A percentile compares a stretch with the other conserved stretches of the same genome.
Conservation (phyloP, 192 early-diverging fungal genomes). For the Coemansia sp. region DNA sequence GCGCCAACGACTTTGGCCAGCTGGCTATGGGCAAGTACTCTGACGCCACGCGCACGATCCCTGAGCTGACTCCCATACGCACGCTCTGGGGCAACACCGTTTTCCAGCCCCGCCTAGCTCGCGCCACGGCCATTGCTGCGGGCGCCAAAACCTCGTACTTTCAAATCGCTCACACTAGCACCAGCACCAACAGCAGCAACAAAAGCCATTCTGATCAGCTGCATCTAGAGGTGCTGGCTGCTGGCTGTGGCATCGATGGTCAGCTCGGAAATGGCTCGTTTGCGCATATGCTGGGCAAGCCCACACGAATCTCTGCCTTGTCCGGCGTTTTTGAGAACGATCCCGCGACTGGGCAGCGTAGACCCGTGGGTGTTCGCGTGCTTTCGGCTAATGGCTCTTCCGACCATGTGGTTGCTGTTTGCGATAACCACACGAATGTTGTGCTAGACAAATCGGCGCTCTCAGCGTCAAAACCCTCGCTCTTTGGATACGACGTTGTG, state of each 20-base stretch:
- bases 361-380: slow-evolving; percentile 25
- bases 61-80: slow-evolving; percentile 15
- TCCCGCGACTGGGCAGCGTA: not conserved
- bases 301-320: slow-evolving; percentile 5
- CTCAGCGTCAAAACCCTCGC: slow-evolving; percentile 8
- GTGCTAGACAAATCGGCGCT: slow-evolving; percentile 26
- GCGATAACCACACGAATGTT: slow-evolving; percentile 46
- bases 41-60: slow-evolving; percentile 22
- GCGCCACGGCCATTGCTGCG: slow-evolving; percentile 32
- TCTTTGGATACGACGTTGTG: slow-evolving; percentile 44
- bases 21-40: slow-evolving; percentile 39
- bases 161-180: slow-evolving; percentile 13
- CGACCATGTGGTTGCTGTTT: slow-evolving; percentile 32
- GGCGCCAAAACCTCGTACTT: slow-evolving; percentile 36
- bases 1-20: slow-evolving; percentile 53
- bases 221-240: slow-evolving; percentile 23
- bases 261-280: slow-evolving; percentile 39
- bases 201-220: too few species aligned
- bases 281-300: slow-evolving; percentile 34
- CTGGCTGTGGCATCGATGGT: slow-evolving; percentile 45
- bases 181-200: too few species aligned
- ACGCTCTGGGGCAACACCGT: slow-evolving; percentile 26
- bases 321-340: slow-evolving; percentile 28
- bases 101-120: slow-evolving; percentile 6
- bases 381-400: slow-evolving; percentile 13